These are phyloP conservation scores for Oehlia diaphana DNA, from an alignment of 192 early-diverging fungal genomes.

Conservation along the genomic window DNA sequence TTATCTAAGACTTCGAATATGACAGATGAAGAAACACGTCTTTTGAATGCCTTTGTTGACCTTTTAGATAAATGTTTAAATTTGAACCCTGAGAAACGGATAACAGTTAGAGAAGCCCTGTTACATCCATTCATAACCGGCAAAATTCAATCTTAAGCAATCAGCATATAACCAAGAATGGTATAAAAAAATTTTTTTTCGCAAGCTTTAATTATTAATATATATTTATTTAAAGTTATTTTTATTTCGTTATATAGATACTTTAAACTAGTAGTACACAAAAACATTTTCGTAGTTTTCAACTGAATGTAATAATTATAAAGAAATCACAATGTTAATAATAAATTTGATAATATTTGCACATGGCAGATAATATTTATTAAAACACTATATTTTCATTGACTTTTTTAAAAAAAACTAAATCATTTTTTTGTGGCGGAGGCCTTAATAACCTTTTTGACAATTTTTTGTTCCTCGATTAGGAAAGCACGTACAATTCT, in stretches of 20 bases:
- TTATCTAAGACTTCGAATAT: constrained; percentile 55
- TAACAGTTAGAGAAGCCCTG: constrained; percentile 84
- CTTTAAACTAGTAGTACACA: neutral
- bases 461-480: constrained; percentile 99
- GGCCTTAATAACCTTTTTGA: constrained; percentile 97
- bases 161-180: neutral
- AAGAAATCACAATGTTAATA: neutral
- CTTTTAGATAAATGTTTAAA: constrained; percentile 83
- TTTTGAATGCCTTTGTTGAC: constrained; percentile 73
- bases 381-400: neutral
- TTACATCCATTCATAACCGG: constrained; percentile 81
- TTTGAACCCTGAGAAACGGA: constrained; percentile 86
- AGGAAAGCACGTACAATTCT: constrained; percentile 93
- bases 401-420: too few relatives aligned
- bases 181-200: neutral
- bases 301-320: neutral
- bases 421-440: constrained; percentile 37
- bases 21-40: constrained; percentile 57
- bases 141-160: constrained; percentile 29
- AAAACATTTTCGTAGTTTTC: neutral
- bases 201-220: neutral
- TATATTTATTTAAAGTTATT: neutral
- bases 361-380: too few relatives aligned
- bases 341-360: neutral
- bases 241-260: neutral